Evolutionary conservation across 768 basidiomycete genomes (phyloP), one percentile per base, ranked within the genome.

Genomic region (Boletus bicolor): DNA sequence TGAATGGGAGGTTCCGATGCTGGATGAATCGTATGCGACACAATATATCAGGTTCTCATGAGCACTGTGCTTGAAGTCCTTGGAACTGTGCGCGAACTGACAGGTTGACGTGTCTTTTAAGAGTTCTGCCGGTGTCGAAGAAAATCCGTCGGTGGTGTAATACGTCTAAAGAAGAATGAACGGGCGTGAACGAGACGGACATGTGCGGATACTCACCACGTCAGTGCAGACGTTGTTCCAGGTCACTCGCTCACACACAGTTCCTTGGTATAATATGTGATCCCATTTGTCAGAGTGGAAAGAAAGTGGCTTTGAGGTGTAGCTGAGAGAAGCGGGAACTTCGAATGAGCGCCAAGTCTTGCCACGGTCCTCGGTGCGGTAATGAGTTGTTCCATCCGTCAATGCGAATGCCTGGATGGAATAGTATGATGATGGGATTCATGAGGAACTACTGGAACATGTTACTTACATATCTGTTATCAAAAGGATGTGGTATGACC

Each of bases 201-300:
- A 44, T 45, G 15, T 7, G 50, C 8, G 48, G 34, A 51, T 51
- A 54, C 50, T 49, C 57, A 86, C 92, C 78, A 89, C 84, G 64
- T 93, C 91, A 55, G 82, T 80, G 66, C 93, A 96, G 1, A 75
- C 62, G 1, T 74, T 61, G 5, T 72, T 76, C 86, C 81, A 88
- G 1, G 79, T 82, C 45, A 63, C 65, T 5, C 68, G 67, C 7
- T 81, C 77, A 62, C 93, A 96, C 5, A 64, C 61, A 0, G 82
- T 83, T 10, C 90, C 91, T 61, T 93, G 90, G 68, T 88, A 93
- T 12, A 95, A 75, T 50, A 95, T 84, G 65, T 86, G 79, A 0
- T 83, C 87, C 68, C 79, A 83, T 58, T 91, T 89, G 55, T 87
- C 84, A 0, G 92, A 87, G 64, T 98, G 94, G 76, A 98, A 99